Evolutionary conservation across 2,329 filamentous ascomycete genomes (phyloP).

Genomic region (Aspergillus puulaauensis): DNA sequence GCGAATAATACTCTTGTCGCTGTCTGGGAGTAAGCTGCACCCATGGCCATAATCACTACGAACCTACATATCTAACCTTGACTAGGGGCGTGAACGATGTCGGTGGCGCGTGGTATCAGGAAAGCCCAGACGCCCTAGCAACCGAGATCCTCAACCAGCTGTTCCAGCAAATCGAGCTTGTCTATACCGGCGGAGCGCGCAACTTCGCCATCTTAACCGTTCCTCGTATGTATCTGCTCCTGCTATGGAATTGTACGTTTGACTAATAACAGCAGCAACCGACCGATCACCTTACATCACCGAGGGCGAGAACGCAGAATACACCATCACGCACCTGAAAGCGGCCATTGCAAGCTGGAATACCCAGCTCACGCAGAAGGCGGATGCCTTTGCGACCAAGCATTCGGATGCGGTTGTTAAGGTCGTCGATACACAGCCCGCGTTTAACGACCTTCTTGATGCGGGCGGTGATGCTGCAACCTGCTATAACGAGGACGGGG

Average conservation of each 20-base stretch:
- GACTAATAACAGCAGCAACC: not conserved
- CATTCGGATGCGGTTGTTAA: slow-evolving; percentile 7
- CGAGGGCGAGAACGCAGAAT: not conserved
- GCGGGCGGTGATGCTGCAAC: not conserved
- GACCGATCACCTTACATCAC: slow-evolving; percentile 7
- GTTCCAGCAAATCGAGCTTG: slow-evolving; percentile 10
- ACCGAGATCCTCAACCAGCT: slow-evolving; percentile 5
- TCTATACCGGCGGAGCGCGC: slow-evolving; percentile 7
- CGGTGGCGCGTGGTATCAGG: slow-evolving; percentile 5
- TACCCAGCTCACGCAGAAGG: not conserved
- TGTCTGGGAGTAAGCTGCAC: slow-evolving; percentile 4
- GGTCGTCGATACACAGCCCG: slow-evolving; percentile 10
- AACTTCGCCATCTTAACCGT: slow-evolving; percentile 9
- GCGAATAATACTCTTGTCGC: slow-evolving; percentile 3
- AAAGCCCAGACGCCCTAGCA: not conserved
- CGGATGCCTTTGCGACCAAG: not conserved
- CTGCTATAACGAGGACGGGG: slow-evolving; percentile 10
- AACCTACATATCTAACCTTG: not conserved
- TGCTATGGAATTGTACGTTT: not conserved
- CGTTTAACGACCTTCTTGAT: slow-evolving; percentile 8
- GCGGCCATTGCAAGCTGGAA: slow-evolving; percentile 10
- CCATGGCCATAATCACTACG: too few species aligned
- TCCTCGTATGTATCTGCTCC: slow-evolving; percentile 2
- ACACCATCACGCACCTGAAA: not conserved
- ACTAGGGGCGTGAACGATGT: slow-evolving; percentile 14